Percentiles rank a stretch among this genome's conserved stretches.
These are phyloP conservation scores for Asterochloris erici DNA, from an alignment of 139 green algal genomes.

Conservation along the genomic window DNA sequence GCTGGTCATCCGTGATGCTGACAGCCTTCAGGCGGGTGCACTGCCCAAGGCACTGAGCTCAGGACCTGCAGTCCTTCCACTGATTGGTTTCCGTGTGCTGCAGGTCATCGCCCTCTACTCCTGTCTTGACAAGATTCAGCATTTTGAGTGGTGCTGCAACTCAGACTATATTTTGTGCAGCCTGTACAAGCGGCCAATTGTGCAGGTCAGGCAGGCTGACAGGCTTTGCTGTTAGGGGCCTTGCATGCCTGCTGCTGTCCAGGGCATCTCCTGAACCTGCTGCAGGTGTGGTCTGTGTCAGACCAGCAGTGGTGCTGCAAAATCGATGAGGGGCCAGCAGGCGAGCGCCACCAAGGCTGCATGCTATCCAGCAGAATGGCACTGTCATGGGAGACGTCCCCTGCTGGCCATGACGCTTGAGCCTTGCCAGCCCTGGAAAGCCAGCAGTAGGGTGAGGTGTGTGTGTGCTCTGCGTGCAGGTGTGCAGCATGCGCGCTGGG, in stretches of 20 bases:
- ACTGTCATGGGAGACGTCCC: no score
- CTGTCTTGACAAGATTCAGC: constrained; percentile 81
- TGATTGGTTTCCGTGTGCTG: constrained; percentile 48
- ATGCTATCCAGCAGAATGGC: no score
- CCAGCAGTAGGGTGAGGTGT: constrained; percentile 4
- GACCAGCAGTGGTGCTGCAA: constrained; percentile 83
- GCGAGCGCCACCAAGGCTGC: constrained; percentile 11
- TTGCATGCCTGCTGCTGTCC: not conserved
- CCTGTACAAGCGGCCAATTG: constrained; percentile 51
- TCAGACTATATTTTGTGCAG: constrained; percentile 72
- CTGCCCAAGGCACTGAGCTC: no score
- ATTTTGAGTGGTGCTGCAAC: constrained; percentile 75
- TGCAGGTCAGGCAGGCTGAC: constrained; percentile 46
- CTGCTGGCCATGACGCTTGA: no score
- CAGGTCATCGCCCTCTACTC: constrained; percentile 69
- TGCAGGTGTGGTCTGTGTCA: constrained; percentile 52
- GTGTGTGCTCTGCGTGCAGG: constrained; percentile 2
- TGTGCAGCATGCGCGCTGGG: constrained; percentile 39
- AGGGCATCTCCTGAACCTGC: not conserved
- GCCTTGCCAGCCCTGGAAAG: not conserved
- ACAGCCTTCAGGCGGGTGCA: constrained; percentile 12
- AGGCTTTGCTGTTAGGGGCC: not conserved
- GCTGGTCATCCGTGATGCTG: constrained; percentile 64
- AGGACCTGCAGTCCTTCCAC: not conserved
- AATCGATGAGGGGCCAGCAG: constrained; percentile 81